Evolutionary conservation across 495 filamentous ascomycete genomes (phyloP), one percentile per base, ranked within the genome.

Genomic region (Copromyces sp.): DNA sequence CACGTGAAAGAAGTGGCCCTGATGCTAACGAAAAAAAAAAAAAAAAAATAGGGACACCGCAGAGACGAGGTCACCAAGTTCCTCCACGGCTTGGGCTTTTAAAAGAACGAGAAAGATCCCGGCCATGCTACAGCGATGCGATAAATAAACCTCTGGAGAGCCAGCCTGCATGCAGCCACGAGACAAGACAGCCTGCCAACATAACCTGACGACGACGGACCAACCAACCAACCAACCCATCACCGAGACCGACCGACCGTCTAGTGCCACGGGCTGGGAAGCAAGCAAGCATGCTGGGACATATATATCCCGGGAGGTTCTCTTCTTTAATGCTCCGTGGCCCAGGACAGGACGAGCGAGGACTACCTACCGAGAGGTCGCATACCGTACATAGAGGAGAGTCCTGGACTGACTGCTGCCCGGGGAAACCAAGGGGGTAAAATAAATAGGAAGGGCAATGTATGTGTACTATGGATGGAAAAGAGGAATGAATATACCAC

Each of bases 21-120:
- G 12, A 17, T 74, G 41, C 45, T 72, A 47, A 70, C 68, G 59
- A 14, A n/a, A n/a, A n/a, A n/a, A n/a, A n/a, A 24, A 24, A 24
- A 6, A 5, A 2, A 68, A 68, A 4, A 16, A 39, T 42, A 77
- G 76, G 76, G 76, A 35, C 72, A 74, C 61, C 74, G 44, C 9
- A 77, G 68, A 61, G 4, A 20, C 1, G 44, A 71, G 12, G 41
- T 77, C 7, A 17, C 29, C 5, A 71, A 68, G 38, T 77, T 72
- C 70, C 69, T 77, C 3, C 11, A 68, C 6, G 35, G 39, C 38
- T 37, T 41, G 39, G 73, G 73, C n/a, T 68, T 74, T 17, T 74
- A 39, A 24, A 24, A 1, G 1, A 44, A 29, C 45, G 9, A 53
- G 9, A 4, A 53, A 53, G 1, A 53, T 53, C 24, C n/a, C n/a